Conservation (phyloP, 129 eudicot genomes). For the carrot (Daucus carota) region DH1_v3.0 NC_030388.2:11630501-11631000, state of each 20-base stretch:
- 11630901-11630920: conserved; percentile 7
- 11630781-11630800: not conserved
- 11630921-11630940: conserved; percentile 1
- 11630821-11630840: not conserved
- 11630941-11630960: not conserved
- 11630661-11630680: not conserved
- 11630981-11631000: not conserved
- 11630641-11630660: not conserved
- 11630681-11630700: conserved; percentile 2
- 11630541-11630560: not conserved
- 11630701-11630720: not conserved
- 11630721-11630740: conserved; percentile 2
- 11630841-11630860: not conserved
- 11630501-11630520: not conserved
- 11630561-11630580: not conserved
- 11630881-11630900: not conserved
- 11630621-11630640: conserved; percentile 8
- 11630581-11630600: not conserved
- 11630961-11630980: conserved; percentile 12
- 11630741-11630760: not conserved
- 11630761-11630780: not conserved
- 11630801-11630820: conserved; percentile 1
- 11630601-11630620: not conserved
- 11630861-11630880: not conserved
- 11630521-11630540: not conserved